Conservation (phyloP, 2,329 filamentous ascomycete genomes). For the Aspergillus texensis region DNA sequence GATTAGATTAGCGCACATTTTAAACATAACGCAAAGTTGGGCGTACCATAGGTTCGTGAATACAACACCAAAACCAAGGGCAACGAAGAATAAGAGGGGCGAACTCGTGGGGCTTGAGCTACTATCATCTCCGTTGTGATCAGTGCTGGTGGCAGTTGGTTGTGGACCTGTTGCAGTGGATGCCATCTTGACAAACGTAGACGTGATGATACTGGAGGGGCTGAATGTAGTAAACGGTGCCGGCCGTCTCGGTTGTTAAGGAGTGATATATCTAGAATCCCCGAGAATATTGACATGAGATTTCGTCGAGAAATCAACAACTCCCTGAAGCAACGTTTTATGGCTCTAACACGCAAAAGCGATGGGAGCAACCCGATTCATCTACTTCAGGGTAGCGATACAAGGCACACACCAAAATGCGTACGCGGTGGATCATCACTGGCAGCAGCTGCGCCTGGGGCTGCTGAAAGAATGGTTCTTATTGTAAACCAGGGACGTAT, state of each 20-base stretch:
- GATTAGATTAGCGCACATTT: neutral
- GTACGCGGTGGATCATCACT: slow-evolving; percentile 10
- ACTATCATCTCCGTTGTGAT: slow-evolving; percentile 32
- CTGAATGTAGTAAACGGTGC: neutral
- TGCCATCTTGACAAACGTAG: slow-evolving; percentile 27
- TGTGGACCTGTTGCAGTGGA: slow-evolving; percentile 30
- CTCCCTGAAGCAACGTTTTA: no score
- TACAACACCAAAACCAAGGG: slow-evolving; percentile 93
- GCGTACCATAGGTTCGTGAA: slow-evolving; percentile 97
- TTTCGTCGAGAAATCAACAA: neutral
- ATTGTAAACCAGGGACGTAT: neutral
- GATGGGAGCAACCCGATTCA: neutral
- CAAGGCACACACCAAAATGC: slow-evolving; percentile 6
- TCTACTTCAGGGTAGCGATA: slow-evolving; percentile 2
- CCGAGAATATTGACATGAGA: neutral
- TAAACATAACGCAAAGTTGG: slow-evolving; percentile 5
- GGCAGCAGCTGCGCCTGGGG: neutral
- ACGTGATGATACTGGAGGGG: neutral
- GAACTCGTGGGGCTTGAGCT: slow-evolving; percentile 64
- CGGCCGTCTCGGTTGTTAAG: neutral
- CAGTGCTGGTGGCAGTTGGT: slow-evolving; percentile 30
- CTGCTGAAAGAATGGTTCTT: neutral
- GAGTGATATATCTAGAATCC: neutral
- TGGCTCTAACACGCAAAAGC: neutral
- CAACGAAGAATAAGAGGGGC: slow-evolving; percentile 87